phyloP scores from a whole-genome alignment of 371 early-diverging fungal species.

The Apophysomyces variabilis region DNA sequence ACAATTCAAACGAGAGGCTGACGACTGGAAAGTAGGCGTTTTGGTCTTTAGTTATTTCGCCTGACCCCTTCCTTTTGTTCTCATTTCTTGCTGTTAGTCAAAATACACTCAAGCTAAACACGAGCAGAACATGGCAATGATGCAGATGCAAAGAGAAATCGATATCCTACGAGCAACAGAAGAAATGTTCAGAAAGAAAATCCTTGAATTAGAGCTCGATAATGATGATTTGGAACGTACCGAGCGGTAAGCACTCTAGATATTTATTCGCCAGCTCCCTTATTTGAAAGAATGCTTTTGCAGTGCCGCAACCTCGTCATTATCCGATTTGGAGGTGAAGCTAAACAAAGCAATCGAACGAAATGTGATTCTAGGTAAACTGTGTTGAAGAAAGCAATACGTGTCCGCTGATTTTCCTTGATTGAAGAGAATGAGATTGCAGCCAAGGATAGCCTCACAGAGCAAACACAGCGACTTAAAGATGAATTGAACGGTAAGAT shows the following conservation, averaged over 20 bases:
- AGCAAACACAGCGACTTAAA: conserved; percentile 78
- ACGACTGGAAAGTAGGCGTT: conserved; percentile 73
- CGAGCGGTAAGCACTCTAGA: conserved; percentile 46
- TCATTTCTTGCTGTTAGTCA: conserved; percentile 22
- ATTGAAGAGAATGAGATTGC: conserved; percentile 63
- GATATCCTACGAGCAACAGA: conserved; percentile 74
- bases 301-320: conserved; percentile 71
- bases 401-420: no score
- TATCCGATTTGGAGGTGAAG: conserved; percentile 74
- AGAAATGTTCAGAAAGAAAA: conserved; percentile 73
- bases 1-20: conserved; percentile 61
- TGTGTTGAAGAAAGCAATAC: background rate
- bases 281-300: conserved; percentile 5
- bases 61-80: background rate
- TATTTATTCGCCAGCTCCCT: background rate
- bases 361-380: conserved; percentile 60
- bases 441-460: conserved; percentile 67
- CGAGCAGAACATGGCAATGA: conserved; percentile 67
- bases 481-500: conserved; percentile 72
- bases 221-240: conserved; percentile 80
- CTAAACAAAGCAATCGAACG: conserved; percentile 73
- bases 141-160: conserved; percentile 77
- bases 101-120: conserved; percentile 54
- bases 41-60: background rate
- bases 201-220: conserved; percentile 77